Evolutionary conservation across 2,329 filamentous ascomycete species (phyloP), one percentile per base, ranked within the genome.

Genomic region (Calonectria ilicicola): DNA sequence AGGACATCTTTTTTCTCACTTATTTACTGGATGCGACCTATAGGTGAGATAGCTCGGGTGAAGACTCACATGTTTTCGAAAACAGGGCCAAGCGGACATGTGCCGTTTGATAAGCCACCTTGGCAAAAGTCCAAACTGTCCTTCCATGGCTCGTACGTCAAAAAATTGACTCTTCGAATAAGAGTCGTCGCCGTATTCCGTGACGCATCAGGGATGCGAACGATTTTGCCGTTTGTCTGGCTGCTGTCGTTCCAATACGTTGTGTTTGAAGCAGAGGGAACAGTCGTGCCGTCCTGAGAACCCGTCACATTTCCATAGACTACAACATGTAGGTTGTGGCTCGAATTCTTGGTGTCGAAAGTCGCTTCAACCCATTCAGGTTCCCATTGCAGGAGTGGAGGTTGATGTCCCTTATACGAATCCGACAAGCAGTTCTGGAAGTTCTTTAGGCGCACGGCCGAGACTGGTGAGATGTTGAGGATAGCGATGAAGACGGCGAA

Each of bases 221-320:
- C 83, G 72, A 98, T 98, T 87, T 98, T 98, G 81, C 95, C 95
- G 74, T 87, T 86, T 67, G 89, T 91, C 62, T 87, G 81, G 42
- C 89, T 89, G 1, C 87, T 80, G 80, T 97, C 87, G 2, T 77
- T 82, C 94, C 95, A 95, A 58, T 87, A 85, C 0, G 90, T 35
- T 9, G 53, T 83, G 80, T 91, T 89, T 77, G 89, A 83, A 21
- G 89, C 84, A 0, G 90, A 79, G 40, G 95, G 95, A 66, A 95
- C 89, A 2, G 84, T 72, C n/a, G 86, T 85, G 15, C 84, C 81
- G 2, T 87, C 87, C 53, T 89, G 88, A 64, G 93, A 91, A 58
- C 97, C 97, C 10, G 93, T 94, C 35, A 98, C 95, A 83, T 98
- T 98, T 65, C 96, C 96, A 86, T 95, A 98, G 58, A 98, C 90